Evolutionary conservation across 2,329 filamentous ascomycete species (phyloP).

Genomic region (Sporothrix luriei): DNA sequence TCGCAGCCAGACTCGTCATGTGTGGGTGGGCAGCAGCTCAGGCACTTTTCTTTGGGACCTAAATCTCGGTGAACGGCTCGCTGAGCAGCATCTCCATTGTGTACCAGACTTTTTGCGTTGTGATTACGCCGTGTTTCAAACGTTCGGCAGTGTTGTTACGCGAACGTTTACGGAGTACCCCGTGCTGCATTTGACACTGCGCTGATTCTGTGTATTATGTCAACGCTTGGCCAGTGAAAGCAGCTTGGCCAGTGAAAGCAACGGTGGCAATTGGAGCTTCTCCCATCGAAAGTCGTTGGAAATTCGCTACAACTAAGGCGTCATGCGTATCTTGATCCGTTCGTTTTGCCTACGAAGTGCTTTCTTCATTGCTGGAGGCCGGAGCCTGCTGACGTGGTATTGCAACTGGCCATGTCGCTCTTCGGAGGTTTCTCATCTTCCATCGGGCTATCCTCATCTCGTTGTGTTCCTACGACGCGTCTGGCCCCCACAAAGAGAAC

Average conservation of each 20-base stretch:
- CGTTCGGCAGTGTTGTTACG: background rate
- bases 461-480: background rate
- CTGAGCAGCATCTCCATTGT: background rate
- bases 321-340: background rate
- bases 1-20: too few species aligned
- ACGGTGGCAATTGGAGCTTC: too few species aligned
- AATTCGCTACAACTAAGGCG: background rate
- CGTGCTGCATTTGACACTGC: too few species aligned
- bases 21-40: too few species aligned
- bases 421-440: background rate
- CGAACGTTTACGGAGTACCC: too few species aligned
- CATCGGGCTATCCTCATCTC: background rate
- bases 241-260: too few species aligned
- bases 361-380: background rate
- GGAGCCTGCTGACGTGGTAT: constrained; percentile 1
- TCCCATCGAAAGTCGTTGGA: background rate
- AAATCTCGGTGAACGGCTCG: constrained; percentile 6
- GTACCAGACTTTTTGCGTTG: constrained; percentile 5
- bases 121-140: background rate
- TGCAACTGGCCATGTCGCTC: background rate
- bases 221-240: too few species aligned
- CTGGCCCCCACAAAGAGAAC: background rate
- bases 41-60: too few species aligned
- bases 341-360: too few species aligned
- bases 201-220: too few species aligned